Percentiles rank a stretch among this genome's conserved stretches.
phyloP scores from a whole-genome alignment of 257 asterid genomes.

The Solanum tacnaense region DNA sequence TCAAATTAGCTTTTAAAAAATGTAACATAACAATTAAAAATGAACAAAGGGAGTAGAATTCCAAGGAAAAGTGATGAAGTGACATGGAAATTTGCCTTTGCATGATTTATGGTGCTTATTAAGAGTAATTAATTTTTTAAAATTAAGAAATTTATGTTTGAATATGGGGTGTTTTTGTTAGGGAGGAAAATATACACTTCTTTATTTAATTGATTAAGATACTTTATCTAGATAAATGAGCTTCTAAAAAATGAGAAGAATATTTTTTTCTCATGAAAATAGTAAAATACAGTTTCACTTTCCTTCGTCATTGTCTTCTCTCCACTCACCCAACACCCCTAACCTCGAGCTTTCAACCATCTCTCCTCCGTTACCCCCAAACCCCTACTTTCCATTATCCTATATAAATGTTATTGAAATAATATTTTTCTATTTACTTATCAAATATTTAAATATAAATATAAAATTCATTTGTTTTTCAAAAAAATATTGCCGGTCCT shows the following conservation, averaged over 20 bases:
- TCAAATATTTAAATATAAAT: neutral
- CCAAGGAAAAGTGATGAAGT: neutral
- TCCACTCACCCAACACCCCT: neutral
- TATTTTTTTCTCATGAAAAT: neutral
- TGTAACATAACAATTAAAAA: no score
- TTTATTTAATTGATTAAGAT: neutral
- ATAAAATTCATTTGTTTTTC: neutral
- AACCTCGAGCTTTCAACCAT: neutral
- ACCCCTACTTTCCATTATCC: neutral
- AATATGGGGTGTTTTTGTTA: neutral
- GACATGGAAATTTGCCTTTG: neutral
- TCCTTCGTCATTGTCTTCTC: neutral
- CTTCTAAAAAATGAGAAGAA: no score
- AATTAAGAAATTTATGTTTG: neutral
- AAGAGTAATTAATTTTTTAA: neutral
- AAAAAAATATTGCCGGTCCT: neutral
- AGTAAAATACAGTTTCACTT: neutral
- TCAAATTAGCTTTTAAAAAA: no score
- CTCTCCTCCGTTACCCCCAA: neutral
- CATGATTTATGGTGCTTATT: neutral
- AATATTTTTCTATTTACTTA: neutral
- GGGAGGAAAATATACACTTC: neutral
- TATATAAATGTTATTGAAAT: neutral
- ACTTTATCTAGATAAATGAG: neutral
- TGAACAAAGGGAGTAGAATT: neutral